phyloP scores from a whole-genome alignment of 177 flowering plant species.

The Vitis hybrid region DNA sequence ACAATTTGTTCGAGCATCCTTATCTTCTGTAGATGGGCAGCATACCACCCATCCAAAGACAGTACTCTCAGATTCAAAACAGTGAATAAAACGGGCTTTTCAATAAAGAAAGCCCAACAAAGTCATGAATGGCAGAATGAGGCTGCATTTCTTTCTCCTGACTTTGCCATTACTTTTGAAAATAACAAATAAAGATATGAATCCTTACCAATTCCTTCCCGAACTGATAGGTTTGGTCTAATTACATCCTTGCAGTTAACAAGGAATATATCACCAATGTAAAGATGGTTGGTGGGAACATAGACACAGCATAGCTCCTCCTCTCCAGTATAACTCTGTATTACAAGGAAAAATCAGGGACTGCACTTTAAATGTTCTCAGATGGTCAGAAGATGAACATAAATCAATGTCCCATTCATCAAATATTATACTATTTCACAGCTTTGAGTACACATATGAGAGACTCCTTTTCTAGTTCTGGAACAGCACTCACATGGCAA shows the following conservation, averaged over 20 bases:
- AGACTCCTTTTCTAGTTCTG: too few species aligned
- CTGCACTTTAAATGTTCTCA: not conserved
- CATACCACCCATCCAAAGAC: too few species aligned
- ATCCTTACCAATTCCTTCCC: slow-evolving; percentile 60
- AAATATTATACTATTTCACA: too few species aligned
- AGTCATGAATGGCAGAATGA: too few species aligned
- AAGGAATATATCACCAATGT: slow-evolving; percentile 65
- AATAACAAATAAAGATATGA: not conserved
- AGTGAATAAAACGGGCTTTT: too few species aligned
- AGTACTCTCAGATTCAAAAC: too few species aligned
- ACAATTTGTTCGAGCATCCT: too few species aligned
- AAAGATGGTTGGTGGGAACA: slow-evolving; percentile 72
- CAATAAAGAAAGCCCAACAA: too few species aligned
- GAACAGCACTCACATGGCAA: too few species aligned
- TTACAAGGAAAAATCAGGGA: not conserved
- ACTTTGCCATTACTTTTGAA: not conserved
- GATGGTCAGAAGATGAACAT: not conserved
- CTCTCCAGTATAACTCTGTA: slow-evolving; percentile 48
- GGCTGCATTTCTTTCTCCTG: too few species aligned
- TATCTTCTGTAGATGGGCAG: too few species aligned
- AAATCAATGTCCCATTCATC: not conserved
- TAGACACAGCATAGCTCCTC: slow-evolving; percentile 63
- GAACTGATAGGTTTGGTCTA: slow-evolving; percentile 57
- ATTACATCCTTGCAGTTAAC: slow-evolving; percentile 53
- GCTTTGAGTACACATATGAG: too few species aligned